phyloP scores from a whole-genome alignment of 164 flowering plant species.

The Vitis riparia region DNA sequence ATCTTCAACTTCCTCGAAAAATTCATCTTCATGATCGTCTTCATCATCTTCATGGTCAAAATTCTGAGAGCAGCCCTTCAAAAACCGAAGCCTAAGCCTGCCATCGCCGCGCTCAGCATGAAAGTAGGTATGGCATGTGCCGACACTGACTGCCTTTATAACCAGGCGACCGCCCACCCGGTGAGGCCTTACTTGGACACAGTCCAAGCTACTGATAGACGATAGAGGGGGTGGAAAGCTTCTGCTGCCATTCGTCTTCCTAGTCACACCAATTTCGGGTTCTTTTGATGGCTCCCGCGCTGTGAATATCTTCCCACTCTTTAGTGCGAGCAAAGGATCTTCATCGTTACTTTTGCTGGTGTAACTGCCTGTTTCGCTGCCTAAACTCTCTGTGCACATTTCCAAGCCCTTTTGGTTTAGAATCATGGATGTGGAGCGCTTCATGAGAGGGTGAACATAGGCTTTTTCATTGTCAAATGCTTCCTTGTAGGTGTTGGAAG shows the following conservation, averaged over 20 bases:
- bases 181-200: conserved; percentile 38
- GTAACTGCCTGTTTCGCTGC: conserved; percentile 64
- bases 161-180: conserved; percentile 59
- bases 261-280: not conserved
- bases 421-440: conserved; percentile 30
- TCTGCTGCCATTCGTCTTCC: not conserved
- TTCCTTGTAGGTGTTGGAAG: conserved; percentile 1
- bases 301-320: not conserved
- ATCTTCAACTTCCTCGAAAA: too few species aligned
- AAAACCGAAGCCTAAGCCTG: conserved; percentile 43
- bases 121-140: conserved; percentile 16
- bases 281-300: not conserved
- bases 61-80: not conserved
- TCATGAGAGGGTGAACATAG: conserved; percentile 54
- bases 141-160: conserved; percentile 36
- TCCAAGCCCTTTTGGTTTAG: conserved; percentile 58
- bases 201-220: conserved; percentile 33
- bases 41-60: not conserved
- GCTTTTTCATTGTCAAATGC: conserved; percentile 19
- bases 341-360: conserved; percentile 22
- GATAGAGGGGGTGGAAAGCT: conserved; percentile 61
- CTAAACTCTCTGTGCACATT: conserved; percentile 77
- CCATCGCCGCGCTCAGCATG: conserved; percentile 52
- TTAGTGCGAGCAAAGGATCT: conserved; percentile 4
- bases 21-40: not conserved